Base-by-base conservation (phyloP, 2,329 filamentous ascomycete species). In the Trichocomaceae sp. region DNA sequence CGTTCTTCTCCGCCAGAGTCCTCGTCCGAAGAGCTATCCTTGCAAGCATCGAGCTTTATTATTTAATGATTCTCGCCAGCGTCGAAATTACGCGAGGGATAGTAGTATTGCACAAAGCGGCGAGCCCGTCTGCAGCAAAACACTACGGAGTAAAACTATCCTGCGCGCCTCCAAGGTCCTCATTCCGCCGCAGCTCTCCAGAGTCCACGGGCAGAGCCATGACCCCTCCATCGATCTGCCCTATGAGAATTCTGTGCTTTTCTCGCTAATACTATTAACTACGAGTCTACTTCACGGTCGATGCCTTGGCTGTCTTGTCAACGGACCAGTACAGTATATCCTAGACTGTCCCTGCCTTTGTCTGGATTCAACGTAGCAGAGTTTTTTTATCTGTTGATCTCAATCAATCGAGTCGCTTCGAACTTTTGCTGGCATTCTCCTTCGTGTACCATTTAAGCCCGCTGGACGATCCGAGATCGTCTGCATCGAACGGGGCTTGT, bases 121-220 rank as follows among this genome's bases (percentile, higher is more conserved):
- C 44, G 29, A 41, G 37, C 3, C 22, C n/a, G n/a, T n/a, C 23
- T 5, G n/a, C 9, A 3, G 10, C 19, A 35, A 47, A 31, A 47
- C 26, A 39, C n/a, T 2, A 5, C 17, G 17, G n/a, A 7, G 12
- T 26, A 26, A 26, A 26, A 33, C 17, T 17, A 51, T 50, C n/a
- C 31, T 17, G 20, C 50, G 49, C 55, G 61, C 62, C 64, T 64
- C 61, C 68, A 70, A 69, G 68, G 67, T 70, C 65, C 51, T 50
- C 55, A 54, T 20, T 33, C 19, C 35, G 22, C 15, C 19, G 39
- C 17, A 22, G 20, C 13, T 8, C 35, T n/a, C n/a, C n/a, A n/a
- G 23, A 45, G 31, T 35, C 13, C 54, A 56, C 55, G 26, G 26
- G 4, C 26, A 10, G 7, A 55, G 31, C 47, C 23, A 26, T 3